Evolutionary conservation across 1,284 basidiomycete genomes (phyloP), one percentile per base, ranked within the genome.

Genomic region (Sporisorium exsertum): DNA sequence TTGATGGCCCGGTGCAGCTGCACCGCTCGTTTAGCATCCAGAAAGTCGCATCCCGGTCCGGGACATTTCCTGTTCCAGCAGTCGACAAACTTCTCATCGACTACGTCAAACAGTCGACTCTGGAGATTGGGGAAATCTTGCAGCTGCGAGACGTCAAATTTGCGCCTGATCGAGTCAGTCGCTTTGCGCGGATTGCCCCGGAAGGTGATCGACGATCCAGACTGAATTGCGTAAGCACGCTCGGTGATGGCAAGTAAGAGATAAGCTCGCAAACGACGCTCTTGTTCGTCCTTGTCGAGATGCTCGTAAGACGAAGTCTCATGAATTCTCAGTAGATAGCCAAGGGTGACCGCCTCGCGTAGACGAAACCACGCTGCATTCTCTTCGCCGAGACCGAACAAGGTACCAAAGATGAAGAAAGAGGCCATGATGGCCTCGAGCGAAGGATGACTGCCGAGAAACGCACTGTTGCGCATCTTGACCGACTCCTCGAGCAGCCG

Each of bases 181-280:
- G 71, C 59, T 27, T 72, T 73, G 26, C 73, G 53, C 20, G 80
- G 80, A 26, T 81, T 78, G 62, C 80, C 80, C 2, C 76, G 55
- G 61, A 81, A 72, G 5, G 77, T 80, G 40, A 81, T 70, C 16
- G 76, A 70, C 4, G 69, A 72, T 15, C 77, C 77, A 9, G 72
- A 66, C 59, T 81, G 80, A 43, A 81, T 78, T 9, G 80, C 78
- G 32, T 78, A 81, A 13, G 80, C 80, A 3, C 81, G 58, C 56
- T 84, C 82, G 2, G 82, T 84, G 58, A 84, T 84, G 42, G 79
- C 81, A 8, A 84, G 72, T 29, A 84, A 60, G 58, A 82, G 81
- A 47, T 83, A 84, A 0, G 78, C 75, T 16, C 82, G 72, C 6
- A 84, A 55, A 8, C 82, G 49, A 5, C 82, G 65, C 54, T 83